Percentiles rank a stretch among this genome's conserved stretches.
Conservation (phyloP, 768 basidiomycete genomes). For the Termitomyces sp. region DNA sequence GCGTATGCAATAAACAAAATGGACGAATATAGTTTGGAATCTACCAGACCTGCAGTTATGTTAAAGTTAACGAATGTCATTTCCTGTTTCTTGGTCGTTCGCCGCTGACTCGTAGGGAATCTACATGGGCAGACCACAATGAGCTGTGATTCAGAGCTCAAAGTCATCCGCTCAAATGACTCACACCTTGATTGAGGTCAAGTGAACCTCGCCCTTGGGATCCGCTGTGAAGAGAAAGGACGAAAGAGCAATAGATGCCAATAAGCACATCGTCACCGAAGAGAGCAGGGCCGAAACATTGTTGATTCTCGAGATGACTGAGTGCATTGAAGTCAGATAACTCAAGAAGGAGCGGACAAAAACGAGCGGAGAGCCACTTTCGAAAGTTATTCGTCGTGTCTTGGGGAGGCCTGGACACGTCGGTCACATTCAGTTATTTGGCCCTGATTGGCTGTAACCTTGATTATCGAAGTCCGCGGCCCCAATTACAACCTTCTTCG, state of each 20-base stretch:
- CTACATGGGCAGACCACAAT: constrained; percentile 21
- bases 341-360: background rate
- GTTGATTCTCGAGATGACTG: constrained; percentile 63
- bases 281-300: constrained; percentile 71
- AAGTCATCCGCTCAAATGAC: constrained; percentile 20
- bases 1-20: background rate
- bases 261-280: constrained; percentile 67
- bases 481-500: too few relatives aligned
- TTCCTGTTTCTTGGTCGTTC: constrained; percentile 63
- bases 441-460: background rate
- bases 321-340: constrained; percentile 49
- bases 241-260: constrained; percentile 68
- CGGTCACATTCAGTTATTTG: background rate
- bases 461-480: background rate
- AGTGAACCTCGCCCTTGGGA: constrained; percentile 50
- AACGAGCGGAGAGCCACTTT: background rate
- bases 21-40: background rate
- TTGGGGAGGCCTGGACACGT: background rate
- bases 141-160: background rate
- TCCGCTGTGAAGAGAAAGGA: constrained; percentile 60
- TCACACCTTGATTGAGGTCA: constrained; percentile 76
- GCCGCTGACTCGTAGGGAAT: constrained; percentile 43
- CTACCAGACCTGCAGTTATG: constrained; percentile 61
- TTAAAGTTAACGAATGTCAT: constrained; percentile 80
- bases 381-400: background rate